These are phyloP conservation scores for Monilinia aucupariae DNA, from an alignment of 2,329 filamentous ascomycete genomes.

Conservation along the genomic window DNA sequence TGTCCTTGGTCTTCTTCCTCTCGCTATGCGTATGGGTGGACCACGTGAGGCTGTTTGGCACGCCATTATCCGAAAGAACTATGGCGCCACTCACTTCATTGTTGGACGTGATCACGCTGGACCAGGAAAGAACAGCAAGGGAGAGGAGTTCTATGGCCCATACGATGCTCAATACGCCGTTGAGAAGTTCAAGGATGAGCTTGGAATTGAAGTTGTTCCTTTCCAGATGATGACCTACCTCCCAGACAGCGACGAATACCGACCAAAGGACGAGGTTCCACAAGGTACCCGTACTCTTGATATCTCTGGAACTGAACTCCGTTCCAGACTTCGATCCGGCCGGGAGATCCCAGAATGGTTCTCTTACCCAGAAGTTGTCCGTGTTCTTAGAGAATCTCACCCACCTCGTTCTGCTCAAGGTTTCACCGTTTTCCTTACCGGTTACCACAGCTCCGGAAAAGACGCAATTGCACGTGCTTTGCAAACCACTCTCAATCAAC, in stretches of 20 bases:
- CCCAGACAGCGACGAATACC: constrained; percentile 94
- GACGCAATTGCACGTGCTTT: constrained; percentile 92
- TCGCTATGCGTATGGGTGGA: constrained; percentile 99
- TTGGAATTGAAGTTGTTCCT: constrained; percentile 96
- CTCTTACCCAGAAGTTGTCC: constrained; percentile 98
- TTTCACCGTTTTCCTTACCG: constrained; percentile 97
- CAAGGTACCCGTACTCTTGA: constrained; percentile 79
- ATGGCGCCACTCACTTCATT: constrained; percentile 98
- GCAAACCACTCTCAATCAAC: constrained; percentile 96
- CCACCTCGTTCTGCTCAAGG: constrained; percentile 86
- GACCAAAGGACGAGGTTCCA: constrained; percentile 83
- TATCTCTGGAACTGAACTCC: constrained; percentile 86
- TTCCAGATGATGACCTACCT: constrained; percentile 99
- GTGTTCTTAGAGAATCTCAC: constrained; percentile 92
- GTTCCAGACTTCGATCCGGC: constrained; percentile 81
- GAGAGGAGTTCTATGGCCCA: constrained; percentile 93
- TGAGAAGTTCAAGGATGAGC: constrained; percentile 92
- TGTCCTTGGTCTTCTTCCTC: constrained; percentile 84
- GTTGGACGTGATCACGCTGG: constrained; percentile 97
- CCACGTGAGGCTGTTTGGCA: constrained; percentile 99
- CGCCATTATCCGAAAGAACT: constrained; percentile 99
- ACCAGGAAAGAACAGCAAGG: constrained; percentile 96
- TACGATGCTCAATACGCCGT: constrained; percentile 97
- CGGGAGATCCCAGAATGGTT: constrained; percentile 98
- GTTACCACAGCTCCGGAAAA: constrained; percentile 95